Conservation (phyloP, 2,329 filamentous ascomycete genomes). For the Penicillium sp. region DNA sequence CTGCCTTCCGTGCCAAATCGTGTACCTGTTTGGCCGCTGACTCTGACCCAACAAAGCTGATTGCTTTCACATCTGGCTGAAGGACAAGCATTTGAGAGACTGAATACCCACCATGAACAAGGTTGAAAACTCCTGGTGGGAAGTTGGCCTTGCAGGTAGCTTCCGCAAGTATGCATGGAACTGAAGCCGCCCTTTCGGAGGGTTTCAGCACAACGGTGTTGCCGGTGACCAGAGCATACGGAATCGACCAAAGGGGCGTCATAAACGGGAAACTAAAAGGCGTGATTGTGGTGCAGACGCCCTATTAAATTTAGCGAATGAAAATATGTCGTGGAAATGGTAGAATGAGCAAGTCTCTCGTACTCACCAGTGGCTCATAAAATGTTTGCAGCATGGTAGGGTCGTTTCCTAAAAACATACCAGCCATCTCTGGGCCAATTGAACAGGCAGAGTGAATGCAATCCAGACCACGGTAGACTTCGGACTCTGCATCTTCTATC, state of each 20-base stretch:
- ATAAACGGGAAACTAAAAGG: constrained; percentile 70
- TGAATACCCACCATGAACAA: constrained; percentile 65
- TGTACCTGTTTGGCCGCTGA: constrained; percentile 69
- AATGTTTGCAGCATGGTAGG: constrained; percentile 25
- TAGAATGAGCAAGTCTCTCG: no score
- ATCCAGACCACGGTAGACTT: constrained; percentile 32
- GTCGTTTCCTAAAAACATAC: constrained; percentile 27
- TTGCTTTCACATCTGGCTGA: constrained; percentile 67
- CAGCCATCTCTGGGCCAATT: constrained; percentile 29
- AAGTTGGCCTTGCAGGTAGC: constrained; percentile 64
- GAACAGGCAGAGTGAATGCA: constrained; percentile 32
- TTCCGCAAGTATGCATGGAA: constrained; percentile 65
- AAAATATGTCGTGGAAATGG: neutral
- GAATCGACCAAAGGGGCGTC: constrained; percentile 68
- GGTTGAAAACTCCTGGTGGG: constrained; percentile 66
- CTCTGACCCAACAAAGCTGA: constrained; percentile 69
- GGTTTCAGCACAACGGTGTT: constrained; percentile 67
- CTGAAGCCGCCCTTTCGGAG: constrained; percentile 65
- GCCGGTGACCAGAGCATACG: constrained; percentile 64
- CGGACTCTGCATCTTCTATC: constrained; percentile 28
- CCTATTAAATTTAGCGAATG: constrained; percentile 7
- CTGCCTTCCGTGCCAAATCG: constrained; percentile 62
- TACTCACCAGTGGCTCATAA: no score
- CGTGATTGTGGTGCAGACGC: constrained; percentile 63
- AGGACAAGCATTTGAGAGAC: constrained; percentile 69